Base-by-base conservation (phyloP, 2,329 filamentous ascomycete species). In the Phyllosticta citriasiana region DNA sequence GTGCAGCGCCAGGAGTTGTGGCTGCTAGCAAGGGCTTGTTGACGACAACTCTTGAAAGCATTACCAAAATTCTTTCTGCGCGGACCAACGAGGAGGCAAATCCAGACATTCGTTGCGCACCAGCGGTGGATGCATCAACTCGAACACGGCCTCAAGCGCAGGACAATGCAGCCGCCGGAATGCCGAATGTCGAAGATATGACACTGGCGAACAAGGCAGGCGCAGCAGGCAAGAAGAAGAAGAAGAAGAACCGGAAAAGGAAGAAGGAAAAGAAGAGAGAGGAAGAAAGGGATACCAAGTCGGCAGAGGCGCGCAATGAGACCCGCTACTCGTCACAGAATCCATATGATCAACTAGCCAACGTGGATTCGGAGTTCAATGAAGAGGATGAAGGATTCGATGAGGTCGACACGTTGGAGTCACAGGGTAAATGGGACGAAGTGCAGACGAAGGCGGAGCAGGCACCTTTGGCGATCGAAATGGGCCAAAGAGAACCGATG, bases 401-500 rank as follows among this genome's bases (percentile, higher is more conserved):
- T 4, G 27, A 27, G 27, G 30, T 22, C 5, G 52, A 26, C 19
- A 24, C 22, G 24, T 33, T 16, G 5, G 33, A 22, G 19, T n/a
- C 12, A 5, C 50, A 10, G 6, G 30, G 33, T 16, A 16, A 19
- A 9, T 22, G 26, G 30, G 59, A 53, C 14, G 6, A 57, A 22
- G 5, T 27, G 30, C 59, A 9, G 25, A 64, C 68, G 55, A 61
- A 62, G 22, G 26, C 61, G 3, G 55, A 65, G 55, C 64, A 72
- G 4, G 55, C 62, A 14, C 60, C 47, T n/a, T n/a, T 6, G 8
- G 22, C 19, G 26, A 19, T 57, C 30, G 22, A 53, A 7, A 27
- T 14, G 30, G 30, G 47, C 12, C 33, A 52, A 5, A 59, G 26
- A 54, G 51, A 63, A 57, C 64, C 71, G 7, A 77, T 76, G 63